phyloP scores from a whole-genome alignment of 2,329 filamentous ascomycete genomes.

The Fusarium irregulare region DNA sequence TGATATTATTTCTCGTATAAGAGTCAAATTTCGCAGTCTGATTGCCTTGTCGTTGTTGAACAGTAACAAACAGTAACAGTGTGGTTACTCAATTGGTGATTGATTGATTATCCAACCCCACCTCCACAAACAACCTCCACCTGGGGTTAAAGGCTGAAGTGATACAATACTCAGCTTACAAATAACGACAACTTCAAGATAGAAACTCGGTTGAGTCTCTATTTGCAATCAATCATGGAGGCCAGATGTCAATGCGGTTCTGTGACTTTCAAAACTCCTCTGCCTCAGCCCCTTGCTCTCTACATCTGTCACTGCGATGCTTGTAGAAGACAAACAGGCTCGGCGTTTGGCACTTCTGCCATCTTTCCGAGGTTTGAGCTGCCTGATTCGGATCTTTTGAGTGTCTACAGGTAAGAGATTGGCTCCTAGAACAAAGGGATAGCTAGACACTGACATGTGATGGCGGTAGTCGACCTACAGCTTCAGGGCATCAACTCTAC shows the following conservation, averaged over 20 bases:
- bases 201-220: background rate
- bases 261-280: slow-evolving; percentile 71
- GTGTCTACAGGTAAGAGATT: slow-evolving; percentile 61
- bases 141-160: background rate
- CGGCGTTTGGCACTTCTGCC: slow-evolving; percentile 75
- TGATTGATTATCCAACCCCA: slow-evolving; percentile 21
- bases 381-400: slow-evolving; percentile 60
- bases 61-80: background rate
- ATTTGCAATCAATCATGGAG: slow-evolving; percentile 61
- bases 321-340: slow-evolving; percentile 73
- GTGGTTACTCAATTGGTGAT: slow-evolving; percentile 19
- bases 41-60: background rate
- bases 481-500: slow-evolving; percentile 66
- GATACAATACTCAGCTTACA: background rate
- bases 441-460: slow-evolving; percentile 8
- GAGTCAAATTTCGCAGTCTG: background rate
- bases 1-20: slow-evolving; percentile 6
- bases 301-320: slow-evolving; percentile 78
- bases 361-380: slow-evolving; percentile 76
- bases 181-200: background rate
- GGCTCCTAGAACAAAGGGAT: background rate
- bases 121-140: slow-evolving; percentile 16
- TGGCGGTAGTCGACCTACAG: slow-evolving; percentile 63
- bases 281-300: slow-evolving; percentile 68
- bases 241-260: slow-evolving; percentile 73